These are phyloP conservation scores for Monilinia fructigena DNA, from an alignment of 2,329 filamentous ascomycete genomes.

Conservation along the genomic window DNA sequence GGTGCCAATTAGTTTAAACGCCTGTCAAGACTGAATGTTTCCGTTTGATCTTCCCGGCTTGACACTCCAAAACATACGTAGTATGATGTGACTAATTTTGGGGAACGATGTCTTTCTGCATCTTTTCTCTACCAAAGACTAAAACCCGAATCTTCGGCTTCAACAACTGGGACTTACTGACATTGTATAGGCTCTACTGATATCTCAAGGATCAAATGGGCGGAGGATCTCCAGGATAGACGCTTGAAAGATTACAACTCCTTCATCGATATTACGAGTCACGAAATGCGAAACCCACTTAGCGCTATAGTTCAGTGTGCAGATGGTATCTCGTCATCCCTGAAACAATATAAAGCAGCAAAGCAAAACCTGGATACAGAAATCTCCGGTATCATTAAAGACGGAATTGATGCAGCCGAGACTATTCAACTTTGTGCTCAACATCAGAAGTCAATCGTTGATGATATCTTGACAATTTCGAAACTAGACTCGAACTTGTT, in stretches of 20 bases:
- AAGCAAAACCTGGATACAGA: conserved; percentile 39
- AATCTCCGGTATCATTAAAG: conserved; percentile 50
- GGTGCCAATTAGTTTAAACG: neutral
- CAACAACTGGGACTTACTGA: conserved; percentile 39
- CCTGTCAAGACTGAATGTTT: neutral
- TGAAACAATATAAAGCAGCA: conserved; percentile 41
- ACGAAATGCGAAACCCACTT: conserved; percentile 70
- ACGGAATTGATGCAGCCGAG: conserved; percentile 71
- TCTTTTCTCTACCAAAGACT: neutral
- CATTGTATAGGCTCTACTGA: conserved; percentile 65
- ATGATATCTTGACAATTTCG: conserved; percentile 60
- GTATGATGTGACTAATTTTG: neutral
- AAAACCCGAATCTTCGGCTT: conserved; percentile 35
- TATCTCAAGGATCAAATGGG: conserved; percentile 77
- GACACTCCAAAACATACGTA: neutral
- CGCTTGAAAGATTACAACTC: conserved; percentile 60
- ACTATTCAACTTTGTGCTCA: conserved; percentile 71
- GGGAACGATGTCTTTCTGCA: neutral
- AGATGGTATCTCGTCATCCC: conserved; percentile 57
- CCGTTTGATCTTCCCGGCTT: neutral
- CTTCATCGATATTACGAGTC: conserved; percentile 69
- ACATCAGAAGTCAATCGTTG: conserved; percentile 71
- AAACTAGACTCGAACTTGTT: conserved; percentile 72
- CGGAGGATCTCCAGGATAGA: conserved; percentile 43
- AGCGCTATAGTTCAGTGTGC: conserved; percentile 63